Base-by-base conservation (phyloP, 2,329 filamentous ascomycete species). In the Aspergillus niger region DNA sequence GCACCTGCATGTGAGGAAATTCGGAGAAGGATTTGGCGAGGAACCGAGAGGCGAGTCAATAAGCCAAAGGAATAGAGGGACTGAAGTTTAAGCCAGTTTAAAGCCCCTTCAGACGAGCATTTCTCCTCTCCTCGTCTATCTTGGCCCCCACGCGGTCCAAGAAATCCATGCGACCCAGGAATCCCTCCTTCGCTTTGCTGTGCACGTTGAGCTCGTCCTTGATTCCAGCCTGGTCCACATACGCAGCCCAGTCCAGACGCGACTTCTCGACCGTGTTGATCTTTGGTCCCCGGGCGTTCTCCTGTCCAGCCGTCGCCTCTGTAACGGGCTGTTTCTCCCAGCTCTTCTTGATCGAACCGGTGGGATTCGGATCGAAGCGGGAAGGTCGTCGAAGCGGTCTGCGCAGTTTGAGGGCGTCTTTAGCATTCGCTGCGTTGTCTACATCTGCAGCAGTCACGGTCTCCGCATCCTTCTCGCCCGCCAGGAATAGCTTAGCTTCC, bases 221-320 rank as follows among this genome's bases (percentile, higher is more conserved):
- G 59, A 88, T 82, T 30, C 86, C 85, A 49, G 83, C 83, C 56
- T 83, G 76, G 69, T 87, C 84, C 43, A 89, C 86, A 68, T 86
- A 87, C 10, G 82, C 81, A 20, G 84, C 85, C 86, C 86, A 89
- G 67, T 89, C 86, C 68, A 88, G 76, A 56, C 85, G 82, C 30
- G 84, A 87, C 73, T 89, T 89, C 73, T 88, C 85, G 53, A 89
- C 85, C 0, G 86, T 87, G 65, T 87, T 89, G 75, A 89, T 82
- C 69, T 87, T 88, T 60, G 84, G 82, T 68, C 83, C 76, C 75
- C 81, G 67, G 70, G 78, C 63, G 30, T 70, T 69, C 60, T 71
- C 71, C 39, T 68, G 66, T 7, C 67, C 67, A 6, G 61, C 57
- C 26, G 58, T 58, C 32, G 32, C 32, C 51, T 66, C 69, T 0